A percentile compares a stretch with the other conserved stretches of the same genome.
Conservation (phyloP, 352 stramenopile species). For the Phytophthora tentaculata region DNA sequence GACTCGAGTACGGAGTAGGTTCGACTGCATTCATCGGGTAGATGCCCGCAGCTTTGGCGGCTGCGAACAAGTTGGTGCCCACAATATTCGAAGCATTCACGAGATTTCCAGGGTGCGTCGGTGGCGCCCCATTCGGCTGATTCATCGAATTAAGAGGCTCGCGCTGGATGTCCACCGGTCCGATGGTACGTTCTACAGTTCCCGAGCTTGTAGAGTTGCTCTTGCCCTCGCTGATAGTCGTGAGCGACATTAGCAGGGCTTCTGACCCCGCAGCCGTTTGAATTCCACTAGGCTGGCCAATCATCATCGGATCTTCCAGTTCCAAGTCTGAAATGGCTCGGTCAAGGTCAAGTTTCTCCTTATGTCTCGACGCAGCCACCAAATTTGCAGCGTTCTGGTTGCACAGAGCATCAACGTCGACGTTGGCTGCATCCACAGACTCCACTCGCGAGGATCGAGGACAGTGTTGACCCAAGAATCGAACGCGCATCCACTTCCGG, state of each 20-base stretch:
- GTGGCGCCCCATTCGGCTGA: conserved; percentile 9
- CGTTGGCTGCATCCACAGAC: conserved; percentile 10
- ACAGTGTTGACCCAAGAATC: conserved; percentile 63
- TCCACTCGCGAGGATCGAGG: conserved; percentile 23
- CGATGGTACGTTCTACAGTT: conserved; percentile 43
- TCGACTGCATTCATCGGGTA: conserved; percentile 37
- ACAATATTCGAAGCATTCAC: conserved; percentile 50
- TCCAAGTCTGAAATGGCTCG: conserved; percentile 85
- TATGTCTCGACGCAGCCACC: conserved; percentile 75
- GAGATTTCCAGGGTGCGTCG: conserved; percentile 29
- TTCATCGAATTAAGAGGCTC: conserved; percentile 19
- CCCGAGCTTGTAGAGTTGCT: conserved; percentile 54
- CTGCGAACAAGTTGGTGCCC: conserved; percentile 44
- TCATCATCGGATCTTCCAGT: conserved; percentile 89
- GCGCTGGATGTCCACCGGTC: conserved; percentile 20
- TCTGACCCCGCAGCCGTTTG: conserved; percentile 47
- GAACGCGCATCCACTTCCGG: conserved; percentile 82
- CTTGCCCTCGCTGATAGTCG: conserved; percentile 60
- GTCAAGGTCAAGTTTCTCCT: conserved; percentile 77
- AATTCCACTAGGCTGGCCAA: conserved; percentile 54
- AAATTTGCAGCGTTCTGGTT: conserved; percentile 60
- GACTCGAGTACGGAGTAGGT: conserved; percentile 11
- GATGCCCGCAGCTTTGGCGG: conserved; percentile 42
- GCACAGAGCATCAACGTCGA: conserved; percentile 22
- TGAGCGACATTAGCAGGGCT: conserved; percentile 54